Base-by-base conservation (phyloP, 2,329 filamentous ascomycete species). In the Hypoxylon sp. region DNA sequence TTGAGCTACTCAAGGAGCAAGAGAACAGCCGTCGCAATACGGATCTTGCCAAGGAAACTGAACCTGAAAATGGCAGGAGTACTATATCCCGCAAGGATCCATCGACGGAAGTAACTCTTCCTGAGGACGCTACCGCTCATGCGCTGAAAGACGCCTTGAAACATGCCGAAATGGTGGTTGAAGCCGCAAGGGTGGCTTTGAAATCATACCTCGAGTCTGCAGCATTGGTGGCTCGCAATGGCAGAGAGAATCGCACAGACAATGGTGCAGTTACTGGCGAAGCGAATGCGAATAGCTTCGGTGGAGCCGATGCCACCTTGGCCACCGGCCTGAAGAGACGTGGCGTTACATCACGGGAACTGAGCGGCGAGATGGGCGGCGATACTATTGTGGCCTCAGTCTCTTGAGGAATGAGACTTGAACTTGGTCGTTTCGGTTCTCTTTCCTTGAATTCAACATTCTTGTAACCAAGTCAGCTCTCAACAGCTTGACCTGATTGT, bases 341-440 rank as follows among this genome's bases (percentile, higher is more conserved):
- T n/a, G 85, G 84, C 1, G 79, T 83, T 51, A 85, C 85, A 36
- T 86, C 84, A 73, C 77, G 87, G 60, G 86, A 88, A 72, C 73
- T 89, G 78, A 83, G 84, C 72, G 87, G 87, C 55, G 87, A 89
- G 82, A 87, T 89, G 86, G 86, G 86, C 62, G 87, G 87, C 17
- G 87, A 89, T 83, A 89, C 87, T 45, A 53, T 65, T n/a, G 56
- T 56, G 14, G 67, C 56, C 10, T 66, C 17, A 34, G 53, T 50
- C 23, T 57, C 60, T 21, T 63, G 45, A 60, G 38, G 49, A 32
- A 25, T 30, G 36, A 11, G n/a, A 36, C 7, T 21, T 61, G 21
- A 48, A 49, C 11, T 43, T 50, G 4, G 11, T 34, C 43, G 30
- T 51, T 59, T 56, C 17, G 23, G 23, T 32, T 65, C 43, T 28